Base-by-base conservation (phyloP, 1,284 basidiomycete genomes). In the Ceratobasidium sp. region DNA sequence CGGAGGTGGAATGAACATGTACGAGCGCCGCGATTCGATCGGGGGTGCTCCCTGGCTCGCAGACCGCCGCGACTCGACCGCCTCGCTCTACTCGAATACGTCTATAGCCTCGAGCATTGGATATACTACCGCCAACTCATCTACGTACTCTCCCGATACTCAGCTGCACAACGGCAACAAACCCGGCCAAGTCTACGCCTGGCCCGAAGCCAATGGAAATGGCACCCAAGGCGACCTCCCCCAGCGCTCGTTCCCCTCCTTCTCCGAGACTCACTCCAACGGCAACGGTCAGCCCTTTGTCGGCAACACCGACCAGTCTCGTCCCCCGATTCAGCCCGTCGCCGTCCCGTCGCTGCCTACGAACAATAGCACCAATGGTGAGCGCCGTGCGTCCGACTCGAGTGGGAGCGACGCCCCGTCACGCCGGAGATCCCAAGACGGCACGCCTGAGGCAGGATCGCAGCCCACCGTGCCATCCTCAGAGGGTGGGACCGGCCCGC, bases 41-140 rank as follows among this genome's bases (percentile, higher is more conserved):
- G 79, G 77, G n/a, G 68, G 75, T 35, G 60, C 58, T 47, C 89
- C 89, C 86, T 90, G 90, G 89, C 79, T 84, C 75, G 87, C 86
- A 79, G 91, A 92, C 79, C 87, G 92, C 82, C 89, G 93, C 76
- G 92, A 93, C 81, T 91, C 91, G 53, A 85, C 90, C 77, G 88
- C 91, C 77, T 90, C 90, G 75, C 85, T 90, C 81, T 90, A 91
- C 83, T 88, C 91, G 79, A 90, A 87, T 80, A 87, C 88, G 77
- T 88, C 90, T 54, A 85, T 87, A 82, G 86, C 87, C 79, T 80
- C 79, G 64, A 88, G 86, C 81, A 85, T 84, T 77, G 82, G 83
- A 37, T 81, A 81, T 68, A 89, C 89, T 80, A 87, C 86, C 74
- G 87, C 90, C 84, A 88, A 86, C 80, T 88, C 90, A 84, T 85